phyloP scores from a whole-genome alignment of 192 early-diverging fungal species.

The Linnemannia hyalina region DNA sequence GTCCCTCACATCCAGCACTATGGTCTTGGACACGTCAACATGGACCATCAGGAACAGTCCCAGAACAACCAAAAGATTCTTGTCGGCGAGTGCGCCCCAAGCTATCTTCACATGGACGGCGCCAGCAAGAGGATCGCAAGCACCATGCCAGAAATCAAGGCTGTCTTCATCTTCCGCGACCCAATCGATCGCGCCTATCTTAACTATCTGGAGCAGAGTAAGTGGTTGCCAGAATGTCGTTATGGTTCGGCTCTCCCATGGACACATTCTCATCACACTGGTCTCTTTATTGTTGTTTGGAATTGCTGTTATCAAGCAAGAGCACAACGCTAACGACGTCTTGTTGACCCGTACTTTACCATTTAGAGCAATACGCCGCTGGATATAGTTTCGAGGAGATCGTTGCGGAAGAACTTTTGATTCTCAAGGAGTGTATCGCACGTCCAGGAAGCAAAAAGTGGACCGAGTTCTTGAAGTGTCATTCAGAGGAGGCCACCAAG shows the following conservation, averaged over 20 bases:
- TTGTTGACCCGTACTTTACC: background rate
- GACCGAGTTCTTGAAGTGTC: conserved; percentile 49
- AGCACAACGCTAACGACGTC: background rate
- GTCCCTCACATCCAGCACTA: conserved; percentile 54
- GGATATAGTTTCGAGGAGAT: conserved; percentile 57
- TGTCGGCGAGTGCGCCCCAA: conserved; percentile 51
- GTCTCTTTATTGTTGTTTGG: background rate
- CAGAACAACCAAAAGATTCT: conserved; percentile 43
- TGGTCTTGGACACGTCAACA: conserved; percentile 47
- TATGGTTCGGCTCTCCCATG: background rate
- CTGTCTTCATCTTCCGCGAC: conserved; percentile 63
- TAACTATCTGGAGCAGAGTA: conserved; percentile 60
- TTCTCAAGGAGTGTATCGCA: conserved; percentile 52
- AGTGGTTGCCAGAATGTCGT: background rate
- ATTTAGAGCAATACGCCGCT: conserved; percentile 54
- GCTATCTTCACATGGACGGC: conserved; percentile 50
- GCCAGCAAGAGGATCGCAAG: conserved; percentile 60
- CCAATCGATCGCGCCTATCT: conserved; percentile 66
- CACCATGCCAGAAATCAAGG: conserved; percentile 64
- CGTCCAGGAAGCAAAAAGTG: conserved; percentile 51
- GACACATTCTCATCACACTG: background rate
- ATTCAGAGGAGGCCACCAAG: conserved; percentile 44
- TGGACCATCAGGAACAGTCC: conserved; percentile 45
- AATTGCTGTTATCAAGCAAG: background rate
- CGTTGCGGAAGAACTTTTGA: conserved; percentile 46